These are phyloP conservation scores for Penicillium sp. DNA, from an alignment of 2,329 filamentous ascomycete species.

Conservation along the genomic window DNA sequence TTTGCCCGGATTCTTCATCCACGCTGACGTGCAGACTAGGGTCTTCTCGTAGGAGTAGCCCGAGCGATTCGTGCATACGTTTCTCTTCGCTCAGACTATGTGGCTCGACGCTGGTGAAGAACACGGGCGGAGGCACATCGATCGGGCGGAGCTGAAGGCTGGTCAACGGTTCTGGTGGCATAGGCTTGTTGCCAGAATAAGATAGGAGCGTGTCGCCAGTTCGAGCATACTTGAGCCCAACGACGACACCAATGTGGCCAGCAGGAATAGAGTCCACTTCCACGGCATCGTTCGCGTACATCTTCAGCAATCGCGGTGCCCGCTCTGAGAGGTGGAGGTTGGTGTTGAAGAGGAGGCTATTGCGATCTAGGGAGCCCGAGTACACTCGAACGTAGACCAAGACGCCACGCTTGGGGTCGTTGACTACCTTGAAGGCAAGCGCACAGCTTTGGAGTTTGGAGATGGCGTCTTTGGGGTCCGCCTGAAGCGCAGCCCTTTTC, in stretches of 20 bases:
- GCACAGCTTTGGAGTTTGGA: constrained; percentile 69
- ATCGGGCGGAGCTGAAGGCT: constrained; percentile 84
- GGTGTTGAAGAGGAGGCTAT: constrained; percentile 81
- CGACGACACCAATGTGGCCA: constrained; percentile 92
- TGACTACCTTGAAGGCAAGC: constrained; percentile 88
- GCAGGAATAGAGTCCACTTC: constrained; percentile 78
- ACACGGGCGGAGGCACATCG: constrained; percentile 87
- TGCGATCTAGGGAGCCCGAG: constrained; percentile 74
- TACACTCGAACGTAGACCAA: constrained; percentile 93
- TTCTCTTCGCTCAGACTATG: constrained; percentile 77
- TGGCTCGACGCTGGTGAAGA: constrained; percentile 91
- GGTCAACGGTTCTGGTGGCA: constrained; percentile 68
- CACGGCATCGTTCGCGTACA: constrained; percentile 84
- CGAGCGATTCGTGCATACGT: constrained; percentile 72
- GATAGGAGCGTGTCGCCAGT: constrained; percentile 91
- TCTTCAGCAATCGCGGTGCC: constrained; percentile 78
- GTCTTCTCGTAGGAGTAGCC: constrained; percentile 83
- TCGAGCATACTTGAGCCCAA: constrained; percentile 84
- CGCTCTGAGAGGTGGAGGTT: constrained; percentile 77
- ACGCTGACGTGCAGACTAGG: constrained; percentile 83
- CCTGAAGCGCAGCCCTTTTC: constrained; percentile 44
- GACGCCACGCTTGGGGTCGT: constrained; percentile 81
- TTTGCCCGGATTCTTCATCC: constrained; percentile 90
- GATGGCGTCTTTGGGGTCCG: constrained; percentile 50
- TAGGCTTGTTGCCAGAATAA: constrained; percentile 64